A percentile compares a stretch with the other conserved stretches of the same genome.
Conservation (phyloP, 768 basidiomycete genomes). For the Pisolithus tinctorius region DNA sequence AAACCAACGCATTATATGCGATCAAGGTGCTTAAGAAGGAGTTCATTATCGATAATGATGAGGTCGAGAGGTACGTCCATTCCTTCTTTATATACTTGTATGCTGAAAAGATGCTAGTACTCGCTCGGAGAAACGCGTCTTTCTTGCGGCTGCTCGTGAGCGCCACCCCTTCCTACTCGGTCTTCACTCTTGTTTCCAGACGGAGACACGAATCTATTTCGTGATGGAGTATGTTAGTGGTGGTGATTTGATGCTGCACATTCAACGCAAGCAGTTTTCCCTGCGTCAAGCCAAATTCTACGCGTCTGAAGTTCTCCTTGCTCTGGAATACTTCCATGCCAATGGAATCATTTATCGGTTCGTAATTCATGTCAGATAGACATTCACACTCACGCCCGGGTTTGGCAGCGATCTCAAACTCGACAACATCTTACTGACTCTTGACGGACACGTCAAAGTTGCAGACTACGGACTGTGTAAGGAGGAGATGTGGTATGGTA, state of each 20-base stretch:
- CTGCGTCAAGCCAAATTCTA: constrained; percentile 99
- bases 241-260: constrained; percentile 98
- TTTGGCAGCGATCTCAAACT: constrained; percentile 82
- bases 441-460: constrained; percentile 97
- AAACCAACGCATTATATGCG: constrained; percentile 80
- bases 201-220: constrained; percentile 98
- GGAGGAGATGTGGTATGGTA: constrained; percentile 96
- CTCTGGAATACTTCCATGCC: constrained; percentile 95
- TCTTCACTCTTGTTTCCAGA: constrained; percentile 98
- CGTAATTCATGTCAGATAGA: constrained; percentile 16
- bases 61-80: constrained; percentile 84
- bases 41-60: constrained; percentile 99
- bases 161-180: constrained; percentile 96
- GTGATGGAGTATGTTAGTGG: constrained; percentile 99
- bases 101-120: constrained; percentile 52
- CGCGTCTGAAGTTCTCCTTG: constrained; percentile 92
- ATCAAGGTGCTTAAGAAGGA: constrained; percentile 99
- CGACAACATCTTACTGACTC: constrained; percentile 93
- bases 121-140: constrained; percentile 98
- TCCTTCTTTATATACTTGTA: neutral
- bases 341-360: constrained; percentile 99
- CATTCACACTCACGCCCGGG: neutral
- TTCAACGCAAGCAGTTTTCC: constrained; percentile 98
- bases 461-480: constrained; percentile 99
- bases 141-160: constrained; percentile 93